These are phyloP conservation scores for Aspergillus sp. DNA, from an alignment of 2,329 filamentous ascomycete genomes.

Conservation along the genomic window DNA sequence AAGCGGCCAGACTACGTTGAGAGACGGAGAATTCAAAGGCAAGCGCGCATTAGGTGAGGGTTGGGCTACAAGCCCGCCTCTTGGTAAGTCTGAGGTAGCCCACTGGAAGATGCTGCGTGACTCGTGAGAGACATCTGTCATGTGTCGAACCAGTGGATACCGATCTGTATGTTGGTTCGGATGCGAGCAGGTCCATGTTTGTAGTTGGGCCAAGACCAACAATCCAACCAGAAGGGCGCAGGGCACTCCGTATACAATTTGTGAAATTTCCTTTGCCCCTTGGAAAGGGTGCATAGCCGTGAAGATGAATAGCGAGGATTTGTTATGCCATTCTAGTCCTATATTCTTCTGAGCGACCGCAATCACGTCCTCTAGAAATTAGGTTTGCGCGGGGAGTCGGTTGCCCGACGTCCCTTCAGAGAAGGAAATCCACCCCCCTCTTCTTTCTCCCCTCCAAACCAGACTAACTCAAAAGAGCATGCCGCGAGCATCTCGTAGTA, in stretches of 20 bases:
- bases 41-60: not conserved
- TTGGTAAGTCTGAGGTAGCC: not conserved
- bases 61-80: not conserved
- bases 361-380: not conserved
- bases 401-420: not conserved
- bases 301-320: not conserved
- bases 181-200: constrained; percentile 7
- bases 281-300: not conserved
- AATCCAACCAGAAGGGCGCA: constrained; percentile 4
- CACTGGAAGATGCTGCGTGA: not conserved
- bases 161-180: constrained; percentile 7
- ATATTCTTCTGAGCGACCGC: not conserved
- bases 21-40: not conserved
- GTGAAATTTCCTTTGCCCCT: not conserved
- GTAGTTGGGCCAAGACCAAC: constrained; percentile 2
- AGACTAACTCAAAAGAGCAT: not conserved
- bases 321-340: not conserved
- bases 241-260: not conserved
- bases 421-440: not conserved
- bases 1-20: not conserved
- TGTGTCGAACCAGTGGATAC: constrained; percentile 1
- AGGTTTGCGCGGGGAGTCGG: not conserved
- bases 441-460: not conserved
- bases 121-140: not conserved
- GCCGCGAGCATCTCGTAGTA: not conserved